Base-by-base conservation (phyloP, 2,329 filamentous ascomycete species). In the Sporothrix euskadiensis region DNA sequence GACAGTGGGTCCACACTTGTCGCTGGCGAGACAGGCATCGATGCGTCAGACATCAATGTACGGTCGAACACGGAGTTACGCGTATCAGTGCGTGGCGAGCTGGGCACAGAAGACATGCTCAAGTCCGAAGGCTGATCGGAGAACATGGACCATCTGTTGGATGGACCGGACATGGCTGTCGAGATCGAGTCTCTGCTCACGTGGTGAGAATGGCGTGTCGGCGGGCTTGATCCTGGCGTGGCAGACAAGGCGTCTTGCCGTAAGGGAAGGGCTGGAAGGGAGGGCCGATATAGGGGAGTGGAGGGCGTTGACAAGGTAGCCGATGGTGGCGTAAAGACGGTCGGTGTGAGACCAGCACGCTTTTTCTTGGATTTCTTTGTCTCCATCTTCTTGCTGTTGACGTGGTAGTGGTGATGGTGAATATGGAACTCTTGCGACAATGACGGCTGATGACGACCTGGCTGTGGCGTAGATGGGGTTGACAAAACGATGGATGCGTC, bases 361-460 rank as follows among this genome's bases (percentile, higher is more conserved):
- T 91, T 92, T 83, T 93, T 97, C 83, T 90, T 93, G 9, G 88
- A 84, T 74, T 90, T 90, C 76, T 88, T 88, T 19, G 81, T 79
- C 73, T 92, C 90, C 26, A 87, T 84, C 80, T 89, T 90, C 71
- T 87, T 83, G 0, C 65, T 35, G 26, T 89, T 84, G 12, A 91
- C 88, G 26, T 47, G 41, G 56, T 98, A 94, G 79, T 97, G 97
- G 80, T 98, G 95, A 78, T 98, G 94, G 79, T 98, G 95, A 63
- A 98, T 92, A 78, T 98, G 95, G 16, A 98, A 84, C 78, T 96
- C 93, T 78, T 93, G 91, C 0, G 91, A 91, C 2, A 87, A 76
- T 22, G 81, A 83, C 44, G 83, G 73, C 9, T 65, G 44, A 35
- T 76, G 77, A 12, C 72, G 76, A 65, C 74, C 66, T 75, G 71